Percentiles rank a stretch among this genome's conserved stretches.
Conservation (phyloP, 345 rosid genomes). For the Geranium rotundifolium region DNA sequence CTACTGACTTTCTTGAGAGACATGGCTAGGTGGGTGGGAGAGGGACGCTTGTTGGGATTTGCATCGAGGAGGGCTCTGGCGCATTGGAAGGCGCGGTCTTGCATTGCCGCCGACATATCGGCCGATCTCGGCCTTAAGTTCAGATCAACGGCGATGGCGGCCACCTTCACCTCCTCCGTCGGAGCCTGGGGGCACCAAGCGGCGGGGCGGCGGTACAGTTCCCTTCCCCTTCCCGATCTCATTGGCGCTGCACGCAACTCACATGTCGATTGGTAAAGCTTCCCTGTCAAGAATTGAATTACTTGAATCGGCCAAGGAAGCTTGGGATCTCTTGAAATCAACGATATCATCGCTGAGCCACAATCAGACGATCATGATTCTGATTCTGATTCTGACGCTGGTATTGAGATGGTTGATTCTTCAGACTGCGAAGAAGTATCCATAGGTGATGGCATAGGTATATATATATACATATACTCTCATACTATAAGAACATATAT, state of each 20-base stretch:
- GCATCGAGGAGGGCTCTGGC: conserved; percentile 24
- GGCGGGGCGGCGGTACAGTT: conserved; percentile 10
- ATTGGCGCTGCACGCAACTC: background rate
- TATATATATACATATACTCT: no score
- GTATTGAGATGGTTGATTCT: no score
- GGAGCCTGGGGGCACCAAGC: conserved; percentile 13
- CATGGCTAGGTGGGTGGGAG: conserved; percentile 31
- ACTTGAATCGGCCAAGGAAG: background rate
- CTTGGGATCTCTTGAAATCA: background rate
- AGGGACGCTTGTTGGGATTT: conserved; percentile 11
- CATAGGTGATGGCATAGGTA: no score
- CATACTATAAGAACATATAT: no score
- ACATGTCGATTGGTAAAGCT: background rate
- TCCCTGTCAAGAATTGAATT: background rate
- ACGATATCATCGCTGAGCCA: no score
- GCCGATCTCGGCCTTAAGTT: conserved; percentile 48
- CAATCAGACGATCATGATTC: no score
- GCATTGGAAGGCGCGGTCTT: conserved; percentile 32
- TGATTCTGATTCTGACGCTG: no score
- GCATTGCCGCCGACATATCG: conserved; percentile 35
- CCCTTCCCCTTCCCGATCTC: conserved; percentile 4
- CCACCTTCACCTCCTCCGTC: conserved; percentile 22
- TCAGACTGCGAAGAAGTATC: no score
- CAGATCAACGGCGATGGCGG: conserved; percentile 30
- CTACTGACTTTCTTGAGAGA: conserved; percentile 33